Conservation (phyloP, 345 rosid genomes). For the Hevea brasiliensis region DNA sequence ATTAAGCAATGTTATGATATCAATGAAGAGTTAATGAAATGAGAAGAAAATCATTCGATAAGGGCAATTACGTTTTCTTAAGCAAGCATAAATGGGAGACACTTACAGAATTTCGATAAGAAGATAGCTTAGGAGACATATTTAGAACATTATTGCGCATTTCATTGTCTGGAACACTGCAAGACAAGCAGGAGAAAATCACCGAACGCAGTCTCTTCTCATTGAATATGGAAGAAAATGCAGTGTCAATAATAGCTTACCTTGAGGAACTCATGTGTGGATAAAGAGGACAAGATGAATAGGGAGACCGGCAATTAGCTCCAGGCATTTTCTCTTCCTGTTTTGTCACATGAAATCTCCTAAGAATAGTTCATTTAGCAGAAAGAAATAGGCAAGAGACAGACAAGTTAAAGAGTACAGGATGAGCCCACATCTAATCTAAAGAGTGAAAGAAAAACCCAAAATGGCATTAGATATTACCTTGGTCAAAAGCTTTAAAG, state of each 20-base stretch:
- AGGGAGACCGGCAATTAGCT: conserved; percentile 46
- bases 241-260: conserved; percentile 7
- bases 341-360: conserved; percentile 5
- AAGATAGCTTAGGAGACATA: conserved; percentile 44
- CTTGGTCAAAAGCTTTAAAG: conserved; percentile 19
- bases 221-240: not conserved
- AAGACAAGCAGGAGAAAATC: conserved; percentile 23
- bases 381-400: conserved; percentile 10
- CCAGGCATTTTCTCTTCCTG: conserved; percentile 39
- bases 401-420: not conserved
- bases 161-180: conserved; percentile 43
- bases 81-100: not conserved
- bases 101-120: conserved; percentile 49
- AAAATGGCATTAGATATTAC: not conserved
- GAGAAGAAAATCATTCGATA: not conserved
- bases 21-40: not conserved
- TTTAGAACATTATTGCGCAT: conserved; percentile 23
- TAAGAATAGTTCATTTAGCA: not conserved
- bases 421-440: conserved; percentile 3
- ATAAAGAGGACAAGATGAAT: conserved; percentile 44
- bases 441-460: not conserved
- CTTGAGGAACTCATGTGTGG: conserved; percentile 35
- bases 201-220: not conserved
- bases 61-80: not conserved
- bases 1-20: not conserved